Conservation (phyloP, 2,329 filamentous ascomycete species). For the Aspergillus pseudotamarii region DNA sequence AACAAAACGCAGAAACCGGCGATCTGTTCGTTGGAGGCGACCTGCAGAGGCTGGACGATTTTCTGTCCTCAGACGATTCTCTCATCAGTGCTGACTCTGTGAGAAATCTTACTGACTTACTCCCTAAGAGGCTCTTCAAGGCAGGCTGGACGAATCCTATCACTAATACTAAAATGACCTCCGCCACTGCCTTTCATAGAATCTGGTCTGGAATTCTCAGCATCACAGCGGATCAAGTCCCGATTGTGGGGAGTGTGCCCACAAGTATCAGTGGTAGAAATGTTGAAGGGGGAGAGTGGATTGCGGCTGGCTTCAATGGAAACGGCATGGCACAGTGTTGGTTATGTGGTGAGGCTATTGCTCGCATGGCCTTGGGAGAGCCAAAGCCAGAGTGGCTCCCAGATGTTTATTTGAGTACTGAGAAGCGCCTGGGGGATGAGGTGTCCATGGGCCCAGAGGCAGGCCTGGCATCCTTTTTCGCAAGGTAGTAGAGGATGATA, state of each 20-base stretch:
- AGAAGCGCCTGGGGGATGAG: not conserved
- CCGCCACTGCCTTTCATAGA: conserved; percentile 35
- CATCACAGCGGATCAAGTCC: conserved; percentile 56
- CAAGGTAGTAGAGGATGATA: not conserved
- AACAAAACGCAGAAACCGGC: conserved; percentile 24
- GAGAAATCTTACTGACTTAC: conserved; percentile 9
- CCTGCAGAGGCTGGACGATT: conserved; percentile 16
- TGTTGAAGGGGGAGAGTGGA: conserved; percentile 27
- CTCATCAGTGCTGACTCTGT: conserved; percentile 8
- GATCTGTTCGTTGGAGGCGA: conserved; percentile 21
- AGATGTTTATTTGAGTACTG: not conserved
- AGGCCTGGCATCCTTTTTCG: not conserved
- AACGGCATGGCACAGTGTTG: conserved; percentile 35
- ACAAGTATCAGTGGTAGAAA: conserved; percentile 14
- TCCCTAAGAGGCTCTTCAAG: conserved; percentile 30
- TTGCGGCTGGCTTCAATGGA: conserved; percentile 34
- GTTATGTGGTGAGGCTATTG: conserved; percentile 30
- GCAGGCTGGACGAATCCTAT: not conserved
- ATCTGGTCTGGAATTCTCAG: conserved; percentile 63
- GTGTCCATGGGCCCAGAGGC: not conserved
- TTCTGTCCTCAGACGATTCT: conserved; percentile 17
- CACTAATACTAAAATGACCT: not conserved
- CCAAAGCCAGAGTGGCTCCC: not conserved
- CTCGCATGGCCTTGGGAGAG: conserved; percentile 21
- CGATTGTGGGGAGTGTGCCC: conserved; percentile 51